phyloP scores from a whole-genome alignment of 805 yeast species.

The Kodamaea hsintzibuensis region DNA sequence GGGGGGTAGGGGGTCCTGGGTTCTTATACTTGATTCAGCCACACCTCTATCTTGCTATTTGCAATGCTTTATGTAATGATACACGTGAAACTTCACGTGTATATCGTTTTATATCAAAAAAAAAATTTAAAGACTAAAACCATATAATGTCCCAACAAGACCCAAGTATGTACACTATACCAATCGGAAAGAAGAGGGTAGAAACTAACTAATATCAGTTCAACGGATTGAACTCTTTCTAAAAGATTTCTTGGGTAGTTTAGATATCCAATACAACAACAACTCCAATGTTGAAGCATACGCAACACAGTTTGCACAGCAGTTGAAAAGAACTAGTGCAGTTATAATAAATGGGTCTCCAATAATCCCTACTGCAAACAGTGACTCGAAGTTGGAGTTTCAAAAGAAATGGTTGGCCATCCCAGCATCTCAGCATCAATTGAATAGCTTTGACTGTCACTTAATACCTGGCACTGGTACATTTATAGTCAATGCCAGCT shows the following conservation, averaged over 20 bases:
- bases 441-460: slow-evolving; percentile 68
- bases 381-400: slow-evolving; percentile 45
- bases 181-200: not conserved
- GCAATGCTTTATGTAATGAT: too few species aligned
- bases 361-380: slow-evolving; percentile 26
- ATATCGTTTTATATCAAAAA: slow-evolving; percentile 7
- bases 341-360: slow-evolving; percentile 63
- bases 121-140: not conserved
- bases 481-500: slow-evolving; percentile 50
- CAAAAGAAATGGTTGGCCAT: slow-evolving; percentile 59
- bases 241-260: slow-evolving; percentile 32
- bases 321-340: slow-evolving; percentile 51
- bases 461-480: slow-evolving; percentile 64
- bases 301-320: slow-evolving; percentile 50
- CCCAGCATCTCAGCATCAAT: slow-evolving; percentile 61
- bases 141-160: slow-evolving; percentile 17
- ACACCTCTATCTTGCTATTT: too few species aligned
- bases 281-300: slow-evolving; percentile 35
- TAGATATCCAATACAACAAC: slow-evolving; percentile 36
- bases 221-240: slow-evolving; percentile 42
- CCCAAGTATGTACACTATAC: slow-evolving; percentile 22
- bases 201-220: slow-evolving; percentile 21
- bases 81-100: not conserved
- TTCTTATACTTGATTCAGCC: too few species aligned
- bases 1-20: too few species aligned